These are phyloP conservation scores for Mycosphaerella sp. DNA, from an alignment of 2,329 filamentous ascomycete genomes.

Conservation along the genomic window DNA sequence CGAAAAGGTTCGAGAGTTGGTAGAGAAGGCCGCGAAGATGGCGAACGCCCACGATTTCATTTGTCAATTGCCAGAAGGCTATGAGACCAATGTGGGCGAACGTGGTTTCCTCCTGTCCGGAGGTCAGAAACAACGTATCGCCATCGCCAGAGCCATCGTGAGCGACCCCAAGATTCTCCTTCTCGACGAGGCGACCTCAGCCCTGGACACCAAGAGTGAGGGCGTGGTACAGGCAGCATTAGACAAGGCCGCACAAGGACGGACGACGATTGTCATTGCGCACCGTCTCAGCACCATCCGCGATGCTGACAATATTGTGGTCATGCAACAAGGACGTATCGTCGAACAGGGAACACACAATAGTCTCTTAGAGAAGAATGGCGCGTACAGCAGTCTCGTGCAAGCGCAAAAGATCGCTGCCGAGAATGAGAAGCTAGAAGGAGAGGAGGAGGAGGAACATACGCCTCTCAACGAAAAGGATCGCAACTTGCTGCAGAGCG, in stretches of 20 bases:
- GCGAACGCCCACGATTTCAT: slow-evolving; percentile 96
- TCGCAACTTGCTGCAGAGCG: slow-evolving; percentile 22
- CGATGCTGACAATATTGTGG: slow-evolving; percentile 91
- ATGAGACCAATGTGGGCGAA: slow-evolving; percentile 92
- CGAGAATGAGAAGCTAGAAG: slow-evolving; percentile 51
- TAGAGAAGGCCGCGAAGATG: slow-evolving; percentile 77
- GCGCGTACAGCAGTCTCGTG: slow-evolving; percentile 78
- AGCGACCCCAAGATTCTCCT: slow-evolving; percentile 87
- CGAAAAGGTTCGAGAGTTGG: slow-evolving; percentile 62
- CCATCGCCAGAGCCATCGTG: slow-evolving; percentile 84
- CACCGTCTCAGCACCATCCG: slow-evolving; percentile 93
- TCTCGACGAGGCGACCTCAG: slow-evolving; percentile 90
- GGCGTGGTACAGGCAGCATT: slow-evolving; percentile 89
- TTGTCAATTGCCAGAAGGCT: slow-evolving; percentile 70
- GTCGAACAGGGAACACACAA: slow-evolving; percentile 89
- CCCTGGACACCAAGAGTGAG: slow-evolving; percentile 90
- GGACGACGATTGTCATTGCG: slow-evolving; percentile 94
- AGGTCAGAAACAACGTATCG: slow-evolving; percentile 90
- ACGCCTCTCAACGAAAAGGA: slow-evolving; percentile 27
- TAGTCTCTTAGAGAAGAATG: slow-evolving; percentile 61
- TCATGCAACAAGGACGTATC: slow-evolving; percentile 79
- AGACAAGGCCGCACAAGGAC: slow-evolving; percentile 73
- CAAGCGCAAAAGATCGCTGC: slow-evolving; percentile 76
- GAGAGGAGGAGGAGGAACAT: slow-evolving; percentile 24
- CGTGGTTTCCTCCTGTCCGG: slow-evolving; percentile 87